Conservation (phyloP, 176 grass and related monocot genomes). For the Carex parvula region DNA sequence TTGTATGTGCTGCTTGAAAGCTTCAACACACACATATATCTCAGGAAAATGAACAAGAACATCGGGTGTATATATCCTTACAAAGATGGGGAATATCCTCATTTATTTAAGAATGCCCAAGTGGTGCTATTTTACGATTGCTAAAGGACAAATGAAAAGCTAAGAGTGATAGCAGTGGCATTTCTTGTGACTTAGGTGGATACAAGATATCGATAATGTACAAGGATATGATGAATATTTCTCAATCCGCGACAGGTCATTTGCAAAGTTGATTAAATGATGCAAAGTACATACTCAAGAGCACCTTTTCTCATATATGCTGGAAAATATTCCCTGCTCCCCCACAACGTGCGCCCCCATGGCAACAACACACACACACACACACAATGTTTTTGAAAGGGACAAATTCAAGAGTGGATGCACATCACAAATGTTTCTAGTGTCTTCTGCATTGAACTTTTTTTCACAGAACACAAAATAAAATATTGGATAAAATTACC, state of each 20-base stretch:
- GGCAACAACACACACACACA: background rate
- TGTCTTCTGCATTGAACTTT: background rate
- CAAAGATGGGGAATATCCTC: background rate
- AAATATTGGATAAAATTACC: constrained; percentile 38
- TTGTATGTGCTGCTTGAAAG: background rate
- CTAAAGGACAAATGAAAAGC: background rate
- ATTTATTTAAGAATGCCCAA: background rate
- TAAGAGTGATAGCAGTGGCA: background rate
- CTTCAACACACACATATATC: background rate
- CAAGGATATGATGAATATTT: background rate
- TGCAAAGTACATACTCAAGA: background rate
- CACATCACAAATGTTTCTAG: background rate
- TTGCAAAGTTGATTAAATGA: background rate
- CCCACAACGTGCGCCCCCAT: background rate
- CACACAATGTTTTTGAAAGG: background rate
- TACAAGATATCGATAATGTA: background rate
- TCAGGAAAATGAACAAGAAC: background rate
- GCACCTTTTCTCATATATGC: background rate
- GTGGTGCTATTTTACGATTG: background rate
- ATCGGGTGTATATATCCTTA: background rate
- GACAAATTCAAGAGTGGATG: background rate
- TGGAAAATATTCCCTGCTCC: background rate
- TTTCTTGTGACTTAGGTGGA: background rate
- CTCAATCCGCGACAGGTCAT: background rate
- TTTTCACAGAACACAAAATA: background rate